Conservation (phyloP, 2,329 filamentous ascomycete genomes). For the Davidsoniella virescens region DNA sequence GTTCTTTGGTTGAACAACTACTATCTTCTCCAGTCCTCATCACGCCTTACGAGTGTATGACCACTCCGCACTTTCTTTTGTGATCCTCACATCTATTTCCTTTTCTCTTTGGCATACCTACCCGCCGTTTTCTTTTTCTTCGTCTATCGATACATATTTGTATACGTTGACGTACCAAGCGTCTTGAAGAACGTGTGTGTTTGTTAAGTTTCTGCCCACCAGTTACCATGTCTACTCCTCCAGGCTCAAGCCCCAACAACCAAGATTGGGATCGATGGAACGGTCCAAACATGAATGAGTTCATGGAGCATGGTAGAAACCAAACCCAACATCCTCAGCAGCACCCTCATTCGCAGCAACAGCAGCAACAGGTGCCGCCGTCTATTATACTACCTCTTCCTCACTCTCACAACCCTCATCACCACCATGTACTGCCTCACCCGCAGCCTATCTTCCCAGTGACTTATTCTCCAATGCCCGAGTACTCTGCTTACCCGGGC, state of each 20-base stretch:
- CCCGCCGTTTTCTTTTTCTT: not conserved
- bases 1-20: not conserved
- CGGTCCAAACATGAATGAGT: conserved; percentile 7
- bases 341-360: conserved; percentile 23
- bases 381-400: no score
- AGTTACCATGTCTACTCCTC: conserved; percentile 1
- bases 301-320: no score
- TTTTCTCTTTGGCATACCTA: not conserved
- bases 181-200: not conserved
- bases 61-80: not conserved
- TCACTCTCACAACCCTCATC: not conserved
- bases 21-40: not conserved
- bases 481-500: not conserved
- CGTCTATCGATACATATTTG: not conserved
- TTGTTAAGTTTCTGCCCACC: not conserved
- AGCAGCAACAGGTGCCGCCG: conserved; percentile 14
- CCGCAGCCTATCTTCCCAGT: not conserved
- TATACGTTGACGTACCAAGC: not conserved
- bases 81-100: not conserved
- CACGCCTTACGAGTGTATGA: not conserved
- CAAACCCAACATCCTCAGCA: conserved; percentile 25
- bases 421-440: not conserved
- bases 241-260: conserved; percentile 13
- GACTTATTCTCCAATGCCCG: not conserved
- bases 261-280: conserved; percentile 40